Conservation (phyloP, 164 flowering plant genomes). For the Vitis labrusca region DNA sequence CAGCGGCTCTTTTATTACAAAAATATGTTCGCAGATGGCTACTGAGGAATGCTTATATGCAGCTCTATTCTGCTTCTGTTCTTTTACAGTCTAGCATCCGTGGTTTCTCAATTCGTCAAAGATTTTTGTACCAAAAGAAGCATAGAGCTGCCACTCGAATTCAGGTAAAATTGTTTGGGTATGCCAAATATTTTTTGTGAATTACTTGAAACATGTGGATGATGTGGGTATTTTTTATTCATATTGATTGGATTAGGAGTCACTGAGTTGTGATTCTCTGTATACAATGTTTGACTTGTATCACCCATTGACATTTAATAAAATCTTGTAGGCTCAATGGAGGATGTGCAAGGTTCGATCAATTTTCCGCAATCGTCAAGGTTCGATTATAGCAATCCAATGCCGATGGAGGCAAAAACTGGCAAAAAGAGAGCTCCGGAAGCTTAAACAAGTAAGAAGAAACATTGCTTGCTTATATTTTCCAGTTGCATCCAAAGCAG, state of each 20-base stretch:
- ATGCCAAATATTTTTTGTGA: background rate
- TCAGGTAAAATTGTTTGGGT: slow-evolving; percentile 58
- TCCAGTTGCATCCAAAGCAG: no score
- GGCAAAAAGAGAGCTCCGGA: slow-evolving; percentile 74
- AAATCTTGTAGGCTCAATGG: slow-evolving; percentile 63
- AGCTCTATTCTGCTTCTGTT: slow-evolving; percentile 49
- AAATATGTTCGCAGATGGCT: slow-evolving; percentile 66
- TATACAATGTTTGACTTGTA: background rate
- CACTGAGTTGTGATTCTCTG: no score
- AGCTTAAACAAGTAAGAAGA: slow-evolving; percentile 66
- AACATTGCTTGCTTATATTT: background rate
- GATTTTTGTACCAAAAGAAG: slow-evolving; percentile 48
- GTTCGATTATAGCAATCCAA: slow-evolving; percentile 67
- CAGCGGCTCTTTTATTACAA: slow-evolving; percentile 72
- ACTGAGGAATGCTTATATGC: slow-evolving; percentile 45
- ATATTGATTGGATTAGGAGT: no score
- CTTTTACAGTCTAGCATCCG: slow-evolving; percentile 71
- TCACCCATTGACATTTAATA: background rate
- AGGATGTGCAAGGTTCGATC: slow-evolving; percentile 64
- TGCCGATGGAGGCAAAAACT: slow-evolving; percentile 86
- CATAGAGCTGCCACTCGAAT: slow-evolving; percentile 75
- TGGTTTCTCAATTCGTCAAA: slow-evolving; percentile 57
- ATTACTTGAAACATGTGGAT: no score
- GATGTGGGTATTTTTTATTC: no score
- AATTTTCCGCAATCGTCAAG: slow-evolving; percentile 44